Conservation (phyloP, 2,329 filamentous ascomycete species). For the Macrophomina tecta region DNA sequence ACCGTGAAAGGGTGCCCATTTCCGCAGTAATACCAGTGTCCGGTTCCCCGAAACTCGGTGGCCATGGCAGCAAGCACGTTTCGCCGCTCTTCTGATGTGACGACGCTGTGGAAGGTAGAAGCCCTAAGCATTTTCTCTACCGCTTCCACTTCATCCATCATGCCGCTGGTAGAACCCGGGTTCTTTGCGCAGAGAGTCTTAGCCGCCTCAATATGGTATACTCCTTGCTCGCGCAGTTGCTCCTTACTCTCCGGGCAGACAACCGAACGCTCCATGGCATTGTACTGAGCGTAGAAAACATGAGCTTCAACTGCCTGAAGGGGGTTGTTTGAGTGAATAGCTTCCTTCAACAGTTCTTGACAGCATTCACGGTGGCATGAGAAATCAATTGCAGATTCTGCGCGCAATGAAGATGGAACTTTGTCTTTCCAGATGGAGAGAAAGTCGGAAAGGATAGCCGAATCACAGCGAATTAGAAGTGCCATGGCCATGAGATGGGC, state of each 20-base stretch:
- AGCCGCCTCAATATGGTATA: too few relatives aligned
- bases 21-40: conserved; percentile 67
- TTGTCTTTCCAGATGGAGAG: conserved; percentile 34
- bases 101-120: neutral
- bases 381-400: conserved; percentile 41
- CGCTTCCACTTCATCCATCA: conserved; percentile 49
- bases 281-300: conserved; percentile 58
- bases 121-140: conserved; percentile 46
- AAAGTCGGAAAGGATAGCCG: conserved; percentile 55
- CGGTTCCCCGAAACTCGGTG: conserved; percentile 50
- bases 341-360: too few relatives aligned
- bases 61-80: conserved; percentile 50
- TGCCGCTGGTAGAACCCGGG: conserved; percentile 30
- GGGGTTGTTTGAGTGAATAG: conserved; percentile 44
- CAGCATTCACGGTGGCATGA: conserved; percentile 48
- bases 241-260: too few relatives aligned
- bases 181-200: neutral
- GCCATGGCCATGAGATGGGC: conserved; percentile 50
- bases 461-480: conserved; percentile 58
- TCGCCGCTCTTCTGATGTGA: conserved; percentile 29
- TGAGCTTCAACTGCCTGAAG: conserved; percentile 50
- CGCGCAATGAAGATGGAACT: conserved; percentile 1
- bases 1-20: conserved; percentile 67
- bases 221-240: neutral
- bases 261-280: conserved; percentile 48